These are phyloP conservation scores for Thielaviopsis ethacetica DNA, from an alignment of 2,329 filamentous ascomycete species.

Conservation along the genomic window DNA sequence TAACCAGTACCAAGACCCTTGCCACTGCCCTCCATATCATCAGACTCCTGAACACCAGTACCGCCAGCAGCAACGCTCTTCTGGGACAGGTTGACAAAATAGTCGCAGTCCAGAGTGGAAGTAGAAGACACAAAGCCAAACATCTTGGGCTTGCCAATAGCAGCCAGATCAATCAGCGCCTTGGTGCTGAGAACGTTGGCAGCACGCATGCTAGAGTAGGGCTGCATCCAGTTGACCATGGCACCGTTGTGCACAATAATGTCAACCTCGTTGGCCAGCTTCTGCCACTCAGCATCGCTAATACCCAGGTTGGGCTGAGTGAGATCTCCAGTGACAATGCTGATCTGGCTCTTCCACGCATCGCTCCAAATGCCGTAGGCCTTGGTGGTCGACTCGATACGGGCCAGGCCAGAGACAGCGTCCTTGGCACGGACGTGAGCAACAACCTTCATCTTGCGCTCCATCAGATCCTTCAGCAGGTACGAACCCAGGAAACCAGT, in stretches of 20 bases:
- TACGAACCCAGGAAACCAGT: slow-evolving; percentile 82
- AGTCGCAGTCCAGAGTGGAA: slow-evolving; percentile 61
- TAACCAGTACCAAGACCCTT: slow-evolving; percentile 73
- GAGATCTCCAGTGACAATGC: slow-evolving; percentile 57
- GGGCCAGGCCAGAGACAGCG: slow-evolving; percentile 39
- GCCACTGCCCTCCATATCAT: slow-evolving; percentile 62
- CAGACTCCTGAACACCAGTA: slow-evolving; percentile 52
- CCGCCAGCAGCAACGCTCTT: slow-evolving; percentile 43
- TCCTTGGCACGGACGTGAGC: slow-evolving; percentile 60
- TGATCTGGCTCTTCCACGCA: slow-evolving; percentile 48
- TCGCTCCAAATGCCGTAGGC: slow-evolving; percentile 70
- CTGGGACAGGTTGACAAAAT: slow-evolving; percentile 62
- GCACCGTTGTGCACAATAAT: slow-evolving; percentile 72
- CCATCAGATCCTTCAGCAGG: slow-evolving; percentile 58
- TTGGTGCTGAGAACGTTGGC: slow-evolving; percentile 73
- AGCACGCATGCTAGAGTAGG: slow-evolving; percentile 53
- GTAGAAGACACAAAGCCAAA: slow-evolving; percentile 76
- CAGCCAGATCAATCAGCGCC: slow-evolving; percentile 59
- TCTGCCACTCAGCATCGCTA: slow-evolving; percentile 46
- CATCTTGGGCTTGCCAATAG: slow-evolving; percentile 59
- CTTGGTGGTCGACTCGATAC: slow-evolving; percentile 49
- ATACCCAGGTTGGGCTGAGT: slow-evolving; percentile 58
- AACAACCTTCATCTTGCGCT: slow-evolving; percentile 46
- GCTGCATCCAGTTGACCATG: slow-evolving; percentile 64
- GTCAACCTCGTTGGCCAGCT: slow-evolving; percentile 49